Base-by-base conservation (phyloP, 345 rosid species). In the Camelina hispida region DNA sequence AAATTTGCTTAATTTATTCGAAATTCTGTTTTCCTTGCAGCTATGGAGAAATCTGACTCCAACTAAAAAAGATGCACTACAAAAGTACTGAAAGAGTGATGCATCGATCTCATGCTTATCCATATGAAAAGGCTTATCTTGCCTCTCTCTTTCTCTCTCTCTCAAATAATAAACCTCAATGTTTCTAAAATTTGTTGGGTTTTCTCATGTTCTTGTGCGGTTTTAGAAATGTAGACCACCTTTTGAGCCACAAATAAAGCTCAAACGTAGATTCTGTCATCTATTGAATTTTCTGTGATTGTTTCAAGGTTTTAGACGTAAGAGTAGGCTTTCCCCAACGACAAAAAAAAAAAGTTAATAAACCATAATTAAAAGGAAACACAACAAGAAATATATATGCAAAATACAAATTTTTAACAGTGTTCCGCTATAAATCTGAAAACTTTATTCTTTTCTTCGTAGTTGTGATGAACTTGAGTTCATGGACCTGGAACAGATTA, bases 21-120 rank as follows among this genome's bases (percentile, higher is more conserved):
- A 7, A 18, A 1, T 34, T 0, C 73, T 1, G 0, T 51, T 16
- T 32, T 32, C 66, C n/a, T 74, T 85, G 80, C 89, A 87, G 94
- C 91, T 17, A 13, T 87, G 85, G 91, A 89, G 70, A 89, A 84
- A 80, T 85, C 88, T 0, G 86, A 87, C 17, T 44, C 75, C 61
- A 82, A 43, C 61, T 83, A 56, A 16, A 80, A 69, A 40, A 79
- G 59, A 72, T 52, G 44, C 58, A 30, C 42, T 17, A 22, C 48
- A n/a, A 50, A 9, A 9, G 8, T 18, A n/a, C n/a, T n/a, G 58
- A 46, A 57, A 55, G 8, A 22, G 34, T 23, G 56, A 52, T 20
- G 30, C 56, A 52, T 28, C 30, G 30, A 0, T 52, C 14, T 52
- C 56, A 1, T 10, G 7, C 56, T 20, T 30, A 1, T 10, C 7